Percentiles rank a stretch among this genome's conserved stretches.
phyloP scores from a whole-genome alignment of 2,329 filamentous ascomycete species.

The Akanthomyces lecanii region DNA sequence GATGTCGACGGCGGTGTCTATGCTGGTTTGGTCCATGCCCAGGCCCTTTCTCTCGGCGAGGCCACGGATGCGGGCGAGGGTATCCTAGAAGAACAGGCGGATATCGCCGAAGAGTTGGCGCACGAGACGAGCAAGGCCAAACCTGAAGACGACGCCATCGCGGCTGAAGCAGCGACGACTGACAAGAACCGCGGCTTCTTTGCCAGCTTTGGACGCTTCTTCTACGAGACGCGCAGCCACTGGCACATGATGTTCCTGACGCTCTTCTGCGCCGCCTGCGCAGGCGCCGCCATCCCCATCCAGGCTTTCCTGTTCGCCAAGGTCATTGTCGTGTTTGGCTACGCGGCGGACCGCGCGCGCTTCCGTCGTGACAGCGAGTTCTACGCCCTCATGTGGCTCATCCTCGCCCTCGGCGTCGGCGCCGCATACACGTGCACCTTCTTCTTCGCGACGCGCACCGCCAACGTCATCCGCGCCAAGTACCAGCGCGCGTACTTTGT shows the following conservation, averaged over 20 bases:
- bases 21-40: conserved; percentile 60
- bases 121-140: conserved; percentile 42
- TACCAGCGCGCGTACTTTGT: conserved; percentile 59
- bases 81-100: conserved; percentile 40
- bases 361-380: conserved; percentile 47
- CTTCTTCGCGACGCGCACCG: conserved; percentile 40
- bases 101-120: conserved; percentile 38
- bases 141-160: conserved; percentile 37
- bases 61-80: conserved; percentile 36
- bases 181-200: conserved; percentile 52
- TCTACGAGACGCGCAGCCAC: conserved; percentile 51
- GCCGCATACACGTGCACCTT: conserved; percentile 45
- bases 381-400: conserved; percentile 63
- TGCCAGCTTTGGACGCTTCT: conserved; percentile 51
- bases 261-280: conserved; percentile 42
- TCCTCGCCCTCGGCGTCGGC: conserved; percentile 51
- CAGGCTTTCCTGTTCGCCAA: conserved; percentile 54
- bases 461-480: conserved; percentile 46
- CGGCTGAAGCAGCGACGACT: neutral
- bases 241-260: conserved; percentile 52
- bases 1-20: conserved; percentile 59
- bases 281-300: conserved; percentile 43
- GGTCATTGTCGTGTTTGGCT: conserved; percentile 48
- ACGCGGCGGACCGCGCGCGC: conserved; percentile 26
- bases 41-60: conserved; percentile 53